Evolutionary conservation across 148 eudicot genomes (phyloP), one percentile per base, ranked within the genome.

Genomic region (Salicornia ramosissima): DNA sequence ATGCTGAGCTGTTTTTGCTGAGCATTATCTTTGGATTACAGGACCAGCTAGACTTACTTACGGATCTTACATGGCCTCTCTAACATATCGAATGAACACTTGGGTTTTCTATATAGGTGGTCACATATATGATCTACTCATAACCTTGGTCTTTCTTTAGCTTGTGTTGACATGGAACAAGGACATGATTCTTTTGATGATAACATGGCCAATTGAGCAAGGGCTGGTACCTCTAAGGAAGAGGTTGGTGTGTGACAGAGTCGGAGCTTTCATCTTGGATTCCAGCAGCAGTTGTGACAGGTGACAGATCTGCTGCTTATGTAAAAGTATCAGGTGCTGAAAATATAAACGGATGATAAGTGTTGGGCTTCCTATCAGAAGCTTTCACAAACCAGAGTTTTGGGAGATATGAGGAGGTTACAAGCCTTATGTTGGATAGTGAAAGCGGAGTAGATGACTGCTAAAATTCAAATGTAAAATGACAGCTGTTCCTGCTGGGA

Each of bases 261-360:
- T 97, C 96, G 61, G 97, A 94, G 72, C 92, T 94, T 71, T 97
- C 97, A 65, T 84, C 86, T 60, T 61, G 83, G 62, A 33, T 75
- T 77, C 70, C 70, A 68, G 59, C 82, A 30, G 42, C 66, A 47
- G 77, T 66, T 55, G 65, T 65, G 50, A 78, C 78, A 68, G 82
- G 80, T 79, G 71, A 59, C 71, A 69, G 68, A 64, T 50, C 66
- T 33, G 73, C 70, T 45, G 70, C 71, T 30, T 64, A 74, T 59
- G 65, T 81, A 36, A 62, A 57, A 75, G 86, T 77, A 58, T 73
- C 86, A 45, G 82, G 75, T 45, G 75, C 47, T 45, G 85, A 83
- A 60, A 77, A 76, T 78, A 86, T 29, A 83, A 75, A 80, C 76
- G 80, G 74, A 70, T 77, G 76, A 90, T 86, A 73, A 84, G 84